phyloP scores from a whole-genome alignment of 345 rosid genomes.

The Stellera chamaejasme region DNA sequence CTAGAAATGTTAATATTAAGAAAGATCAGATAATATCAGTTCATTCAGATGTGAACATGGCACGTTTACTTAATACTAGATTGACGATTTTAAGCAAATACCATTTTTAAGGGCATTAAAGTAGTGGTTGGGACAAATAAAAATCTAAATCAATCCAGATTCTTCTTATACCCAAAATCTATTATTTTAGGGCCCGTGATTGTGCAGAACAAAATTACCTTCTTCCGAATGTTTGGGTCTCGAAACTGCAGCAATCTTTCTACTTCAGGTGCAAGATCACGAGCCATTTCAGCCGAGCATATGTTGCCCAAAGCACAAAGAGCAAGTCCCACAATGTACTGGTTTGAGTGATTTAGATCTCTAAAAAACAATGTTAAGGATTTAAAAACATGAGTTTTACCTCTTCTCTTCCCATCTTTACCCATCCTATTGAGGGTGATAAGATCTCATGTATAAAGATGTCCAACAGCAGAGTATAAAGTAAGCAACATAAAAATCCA shows the following conservation, averaged over 20 bases:
- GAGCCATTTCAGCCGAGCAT: slow-evolving; percentile 99
- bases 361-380: slow-evolving; percentile 60
- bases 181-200: slow-evolving; percentile 1
- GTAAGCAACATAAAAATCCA: slow-evolving; percentile 7
- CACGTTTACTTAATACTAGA: background rate
- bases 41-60: background rate
- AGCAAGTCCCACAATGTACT: slow-evolving; percentile 96
- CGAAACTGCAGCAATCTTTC: slow-evolving; percentile 95
- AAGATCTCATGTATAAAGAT: slow-evolving; percentile 5
- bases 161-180: background rate
- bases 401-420: background rate
- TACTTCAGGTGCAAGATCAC: slow-evolving; percentile 99
- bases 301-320: slow-evolving; percentile 99
- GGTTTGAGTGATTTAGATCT: slow-evolving; percentile 96
- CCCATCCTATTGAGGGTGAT: background rate
- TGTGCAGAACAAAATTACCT: slow-evolving; percentile 36
- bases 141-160: background rate
- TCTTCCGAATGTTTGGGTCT: slow-evolving; percentile 97
- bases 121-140: background rate
- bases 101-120: too few species aligned
- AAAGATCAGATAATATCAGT: slow-evolving; percentile 5
- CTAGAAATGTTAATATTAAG: background rate
- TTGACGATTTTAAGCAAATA: too few species aligned
- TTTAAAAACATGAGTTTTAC: slow-evolving; percentile 16
- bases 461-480: slow-evolving; percentile 1